phyloP scores from a whole-genome alignment of 345 rosid genomes.

The Lagerstroemia speciosa region DNA sequence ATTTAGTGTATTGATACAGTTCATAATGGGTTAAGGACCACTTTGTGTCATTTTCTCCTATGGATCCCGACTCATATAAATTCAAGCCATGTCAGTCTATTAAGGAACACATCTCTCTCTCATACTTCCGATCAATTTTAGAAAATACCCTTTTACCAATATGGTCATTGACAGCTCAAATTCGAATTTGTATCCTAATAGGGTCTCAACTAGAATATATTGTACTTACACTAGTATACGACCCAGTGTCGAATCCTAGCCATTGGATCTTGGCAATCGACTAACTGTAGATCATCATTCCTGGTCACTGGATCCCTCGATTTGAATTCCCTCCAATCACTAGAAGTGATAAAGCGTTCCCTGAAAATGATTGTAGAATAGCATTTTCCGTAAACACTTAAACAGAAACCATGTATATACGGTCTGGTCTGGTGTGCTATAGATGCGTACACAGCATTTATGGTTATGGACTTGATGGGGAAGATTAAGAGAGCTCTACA shows the following conservation, averaged over 20 bases:
- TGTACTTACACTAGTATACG: no score
- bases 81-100: neutral
- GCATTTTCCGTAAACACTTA: neutral
- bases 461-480: neutral
- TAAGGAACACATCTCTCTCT: no score
- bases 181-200: no score
- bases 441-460: neutral
- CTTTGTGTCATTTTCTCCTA: no score
- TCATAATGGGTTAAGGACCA: neutral
- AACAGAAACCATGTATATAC: neutral
- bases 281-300: neutral
- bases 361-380: neutral
- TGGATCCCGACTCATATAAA: no score
- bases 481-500: neutral
- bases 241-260: no score
- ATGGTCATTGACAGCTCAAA: no score
- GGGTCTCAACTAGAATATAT: no score
- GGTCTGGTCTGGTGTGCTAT: neutral
- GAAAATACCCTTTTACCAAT: no score
- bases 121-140: no score
- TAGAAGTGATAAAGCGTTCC: neutral
- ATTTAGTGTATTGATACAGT: neutral
- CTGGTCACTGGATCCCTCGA: neutral
- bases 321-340: neutral
- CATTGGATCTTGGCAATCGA: no score